A percentile compares a stretch with the other conserved stretches of the same genome.
These are phyloP conservation scores for Pythium aphanidermatum DNA, from an alignment of 352 stramenopile species.

Conservation along the genomic window DNA sequence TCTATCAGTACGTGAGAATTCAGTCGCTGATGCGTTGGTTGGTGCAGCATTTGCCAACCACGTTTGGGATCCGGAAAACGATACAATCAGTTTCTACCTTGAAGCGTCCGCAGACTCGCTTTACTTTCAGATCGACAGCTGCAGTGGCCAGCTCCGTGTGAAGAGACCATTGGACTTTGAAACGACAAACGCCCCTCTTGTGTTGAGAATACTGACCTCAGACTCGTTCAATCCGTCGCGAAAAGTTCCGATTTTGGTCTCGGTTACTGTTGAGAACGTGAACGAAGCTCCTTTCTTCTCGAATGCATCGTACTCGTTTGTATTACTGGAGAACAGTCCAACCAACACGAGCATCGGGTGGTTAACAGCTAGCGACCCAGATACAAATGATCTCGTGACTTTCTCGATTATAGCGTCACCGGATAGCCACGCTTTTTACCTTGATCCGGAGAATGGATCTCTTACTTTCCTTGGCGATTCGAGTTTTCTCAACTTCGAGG, in stretches of 20 bases:
- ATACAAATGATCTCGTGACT: constrained; percentile 1
- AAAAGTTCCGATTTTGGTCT: constrained; percentile 3
- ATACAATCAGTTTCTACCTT: constrained; percentile 34
- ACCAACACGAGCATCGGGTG: constrained; percentile 6
- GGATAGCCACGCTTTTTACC: constrained; percentile 2
- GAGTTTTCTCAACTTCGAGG: constrained; percentile 16
- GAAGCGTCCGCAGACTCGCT: constrained; percentile 33
- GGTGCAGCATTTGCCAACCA: constrained; percentile 22
- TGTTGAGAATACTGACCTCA: constrained; percentile 6
- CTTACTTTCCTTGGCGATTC: not conserved
- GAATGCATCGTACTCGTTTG: constrained; percentile 7
- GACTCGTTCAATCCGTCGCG: constrained; percentile 5
- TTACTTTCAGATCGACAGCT: constrained; percentile 43
- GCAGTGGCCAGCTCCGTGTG: constrained; percentile 36
- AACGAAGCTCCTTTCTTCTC: constrained; percentile 22
- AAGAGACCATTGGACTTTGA: constrained; percentile 37
- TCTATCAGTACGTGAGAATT: constrained; percentile 12
- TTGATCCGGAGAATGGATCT: constrained; percentile 5
- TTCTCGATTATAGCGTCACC: constrained; percentile 1
- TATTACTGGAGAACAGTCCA: constrained; percentile 10
- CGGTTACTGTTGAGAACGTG: constrained; percentile 8
- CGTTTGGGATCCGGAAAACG: constrained; percentile 55
- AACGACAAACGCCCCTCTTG: not conserved
- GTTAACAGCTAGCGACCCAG: constrained; percentile 10
- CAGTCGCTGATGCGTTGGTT: constrained; percentile 7